Evolutionary conservation across 2,329 filamentous ascomycete species (phyloP).

Genomic region (Arthroderma sp.): DNA sequence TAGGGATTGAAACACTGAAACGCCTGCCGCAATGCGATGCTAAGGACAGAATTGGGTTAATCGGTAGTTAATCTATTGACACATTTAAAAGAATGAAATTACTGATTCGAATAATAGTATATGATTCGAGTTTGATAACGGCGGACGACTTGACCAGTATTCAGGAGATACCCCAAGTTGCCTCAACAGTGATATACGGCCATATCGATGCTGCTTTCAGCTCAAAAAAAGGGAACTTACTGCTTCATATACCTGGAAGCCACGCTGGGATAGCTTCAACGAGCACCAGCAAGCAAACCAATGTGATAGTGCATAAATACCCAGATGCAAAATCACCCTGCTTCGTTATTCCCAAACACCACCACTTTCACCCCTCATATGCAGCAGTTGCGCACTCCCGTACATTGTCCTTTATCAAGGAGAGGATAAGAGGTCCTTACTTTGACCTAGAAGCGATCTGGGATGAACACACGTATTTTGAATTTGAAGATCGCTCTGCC

Average conservation of each 20-base stretch:
- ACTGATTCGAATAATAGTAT: conserved; percentile 12
- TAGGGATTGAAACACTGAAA: conserved; percentile 14
- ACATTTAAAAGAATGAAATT: neutral
- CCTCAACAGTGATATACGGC: conserved; percentile 23
- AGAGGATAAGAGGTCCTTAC: conserved; percentile 46
- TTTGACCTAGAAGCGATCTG: conserved; percentile 67
- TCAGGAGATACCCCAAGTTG: conserved; percentile 12
- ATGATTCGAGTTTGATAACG: conserved; percentile 9
- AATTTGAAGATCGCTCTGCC: conserved; percentile 56
- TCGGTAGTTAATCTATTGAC: conserved; percentile 14
- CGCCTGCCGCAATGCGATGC: conserved; percentile 15
- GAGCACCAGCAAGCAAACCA: conserved; percentile 5
- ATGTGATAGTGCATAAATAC: conserved; percentile 29
- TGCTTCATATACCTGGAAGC: conserved; percentile 19
- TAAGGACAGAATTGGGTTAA: conserved; percentile 17
- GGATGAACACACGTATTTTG: conserved; percentile 62
- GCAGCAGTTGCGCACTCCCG: conserved; percentile 55
- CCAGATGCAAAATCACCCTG: conserved; percentile 28
- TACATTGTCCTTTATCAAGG: conserved; percentile 52
- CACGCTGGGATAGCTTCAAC: conserved; percentile 1
- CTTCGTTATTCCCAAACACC: conserved; percentile 40
- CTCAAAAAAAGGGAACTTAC: neutral
- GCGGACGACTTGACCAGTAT: conserved; percentile 11
- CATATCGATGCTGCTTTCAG: neutral
- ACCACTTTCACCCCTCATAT: conserved; percentile 38